phyloP scores from a whole-genome alignment of 108 stramenopile species.

The Ochromonas danica region DNA sequence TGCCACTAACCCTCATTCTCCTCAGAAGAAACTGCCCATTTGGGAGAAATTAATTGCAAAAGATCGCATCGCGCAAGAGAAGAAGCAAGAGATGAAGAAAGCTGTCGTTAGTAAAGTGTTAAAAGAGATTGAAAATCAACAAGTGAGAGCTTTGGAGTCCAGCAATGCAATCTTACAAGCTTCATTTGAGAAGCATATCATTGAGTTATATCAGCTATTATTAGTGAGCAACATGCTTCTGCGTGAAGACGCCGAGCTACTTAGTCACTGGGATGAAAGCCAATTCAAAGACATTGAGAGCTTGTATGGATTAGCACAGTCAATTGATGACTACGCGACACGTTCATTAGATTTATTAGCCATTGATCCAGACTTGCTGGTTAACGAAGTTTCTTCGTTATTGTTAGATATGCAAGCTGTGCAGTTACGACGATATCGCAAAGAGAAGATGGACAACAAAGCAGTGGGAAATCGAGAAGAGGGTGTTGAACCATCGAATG shows the following conservation, averaged over 20 bases:
- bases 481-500: no score
- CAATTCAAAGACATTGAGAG: neutral
- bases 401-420: constrained; percentile 1
- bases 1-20: no score
- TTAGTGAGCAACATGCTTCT: neutral
- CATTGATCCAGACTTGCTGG: neutral
- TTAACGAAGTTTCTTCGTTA: neutral
- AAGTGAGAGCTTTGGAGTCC: neutral
- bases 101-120: neutral
- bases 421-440: no score
- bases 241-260: neutral
- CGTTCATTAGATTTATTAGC: neutral
- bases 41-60: neutral
- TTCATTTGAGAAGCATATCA: neutral
- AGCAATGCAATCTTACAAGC: neutral
- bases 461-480: no score
- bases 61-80: neutral
- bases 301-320: neutral
- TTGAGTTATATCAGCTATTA: neutral
- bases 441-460: no score
- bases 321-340: neutral
- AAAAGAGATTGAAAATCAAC: neutral
- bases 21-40: neutral
- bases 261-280: neutral
- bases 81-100: neutral